These are phyloP conservation scores for Mortierella hygrophila DNA, from an alignment of 192 early-diverging fungal genomes.

Conservation along the genomic window DNA sequence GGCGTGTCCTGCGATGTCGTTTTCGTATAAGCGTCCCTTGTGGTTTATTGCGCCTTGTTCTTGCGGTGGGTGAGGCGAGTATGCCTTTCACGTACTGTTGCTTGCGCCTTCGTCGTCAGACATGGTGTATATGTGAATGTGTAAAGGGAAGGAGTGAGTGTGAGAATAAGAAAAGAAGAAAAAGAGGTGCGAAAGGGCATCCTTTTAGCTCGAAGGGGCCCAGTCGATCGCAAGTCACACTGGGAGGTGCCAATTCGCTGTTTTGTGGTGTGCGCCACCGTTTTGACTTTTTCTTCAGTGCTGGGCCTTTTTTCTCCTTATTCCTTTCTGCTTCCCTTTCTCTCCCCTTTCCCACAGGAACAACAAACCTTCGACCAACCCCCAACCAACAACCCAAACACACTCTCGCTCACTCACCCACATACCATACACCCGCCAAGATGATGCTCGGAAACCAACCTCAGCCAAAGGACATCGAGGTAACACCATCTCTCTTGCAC, in stretches of 20 bases:
- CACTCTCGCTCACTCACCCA: neutral
- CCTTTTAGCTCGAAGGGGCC: neutral
- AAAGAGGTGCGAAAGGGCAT: neutral
- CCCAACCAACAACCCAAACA: neutral
- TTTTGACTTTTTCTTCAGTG: neutral
- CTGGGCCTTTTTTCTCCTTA: too few relatives aligned
- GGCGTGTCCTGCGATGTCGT: neutral
- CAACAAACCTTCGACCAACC: neutral
- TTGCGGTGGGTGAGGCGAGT: neutral
- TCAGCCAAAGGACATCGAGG: conserved; percentile 53
- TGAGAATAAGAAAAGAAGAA: neutral
- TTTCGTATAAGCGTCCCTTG: neutral
- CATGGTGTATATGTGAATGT: conserved; percentile 18
- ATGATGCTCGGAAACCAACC: conserved; percentile 54
- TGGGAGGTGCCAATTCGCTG: neutral
- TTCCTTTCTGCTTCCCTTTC: neutral
- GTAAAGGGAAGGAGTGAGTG: neutral
- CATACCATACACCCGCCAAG: neutral
- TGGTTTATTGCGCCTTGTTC: neutral
- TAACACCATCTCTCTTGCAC: neutral
- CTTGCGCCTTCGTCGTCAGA: conserved; percentile 42
- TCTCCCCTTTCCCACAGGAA: neutral
- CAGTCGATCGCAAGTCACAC: neutral
- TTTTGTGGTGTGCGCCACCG: conserved; percentile 6
- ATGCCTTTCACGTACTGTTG: conserved; percentile 30